Base-by-base conservation (phyloP, 148 eudicot species). In the Cornus controversa region DNA sequence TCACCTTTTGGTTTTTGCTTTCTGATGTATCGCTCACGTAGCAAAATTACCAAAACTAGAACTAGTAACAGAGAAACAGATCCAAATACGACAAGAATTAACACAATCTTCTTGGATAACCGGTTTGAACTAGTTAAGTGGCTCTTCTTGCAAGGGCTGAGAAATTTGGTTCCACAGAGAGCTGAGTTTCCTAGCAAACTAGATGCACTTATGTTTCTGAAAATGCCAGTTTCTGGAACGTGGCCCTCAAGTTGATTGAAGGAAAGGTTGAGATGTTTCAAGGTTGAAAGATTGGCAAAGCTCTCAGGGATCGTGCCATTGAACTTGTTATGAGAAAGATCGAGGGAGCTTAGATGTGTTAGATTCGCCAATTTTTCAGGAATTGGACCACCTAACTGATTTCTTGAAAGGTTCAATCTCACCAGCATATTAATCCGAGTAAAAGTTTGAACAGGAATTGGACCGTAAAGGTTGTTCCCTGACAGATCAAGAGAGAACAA, bases 241-340 rank as follows among this genome's bases (percentile, higher is more conserved):
- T 75, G 83, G 27, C 99, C 99, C 82, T 91, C 91, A 71, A 96
- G 99, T 69, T 78, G 86, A 82, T 96, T 91, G 86, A 84, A 81
- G 47, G 99, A 91, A 77, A 96, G 86, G 66, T 95, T 91, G 70
- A 93, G 86, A 25, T 72, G 70, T 79, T 77, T 85, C 80, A 92
- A 83, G 69, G 82, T 78, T 3, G 83, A 80, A 0, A 87, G 57
- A 40, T 79, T 77, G 64, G 87, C 81, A 27, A 84, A 78, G 22
- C 84, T 86, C 23, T 86, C 84, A 22, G 98, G 98, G 72, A 92
- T 94, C 18, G 1, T 79, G 42, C 98, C 97, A 25, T 68, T 69
- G 45, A 92, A 78, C 69, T 75, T 82, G 82, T 94, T 92, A 67
- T 81, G 82, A 25, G 98, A 94, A 79, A 94, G 83, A 54, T 94